Evolutionary conservation across 2,329 filamentous ascomycete genomes (phyloP), one percentile per base, ranked within the genome.

Genomic region (Ceratocystiopsis minuta): DNA sequence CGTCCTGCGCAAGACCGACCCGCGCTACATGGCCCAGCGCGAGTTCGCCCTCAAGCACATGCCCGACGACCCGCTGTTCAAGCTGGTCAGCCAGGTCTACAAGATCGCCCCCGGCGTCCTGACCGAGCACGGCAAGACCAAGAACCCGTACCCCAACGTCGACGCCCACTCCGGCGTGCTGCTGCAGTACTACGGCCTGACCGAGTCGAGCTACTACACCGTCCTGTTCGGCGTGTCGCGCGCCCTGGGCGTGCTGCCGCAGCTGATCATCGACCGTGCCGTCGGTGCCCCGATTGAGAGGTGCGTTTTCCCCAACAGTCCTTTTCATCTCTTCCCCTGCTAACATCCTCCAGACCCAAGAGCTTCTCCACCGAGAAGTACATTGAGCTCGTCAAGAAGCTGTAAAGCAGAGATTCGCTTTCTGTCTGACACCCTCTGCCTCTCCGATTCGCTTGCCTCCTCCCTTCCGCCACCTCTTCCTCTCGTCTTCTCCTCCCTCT

Each of bases 91-190:
- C 75, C 90, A 98, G 72, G 90, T 98, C 55, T 98, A 96, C 83
- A 98, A 98, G 84, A 96, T 98, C 57, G 90, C 90, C 51, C 90
- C 90, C 51, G 82, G 80, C 58, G 90, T 98, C 56, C 74, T 98
- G 62, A 98, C 90, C 52, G 86, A 98, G 79, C 90, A 98, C 72
- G 90, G 90, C 70, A 98, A 98, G 84, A 96, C 88, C 74, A 96
- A 96, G 83, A 95, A 96, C 82, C 88, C 88, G 53, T 96, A 75
- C 76, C 90, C 90, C 66, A 96, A 96, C 72, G 87, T 96, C 58
- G 88, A 96, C 60, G 87, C 88, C 58, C 90, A 96, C 81, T 95
- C 87, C 31, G 90, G 90, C 74, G 90, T 98, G 53, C 84, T 98
- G 52, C 84, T 98, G 55, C 90, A 98, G 73, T 90, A 98, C 80